Base-by-base conservation (phyloP, 73 alveolate genomes). In the Paramecium primaurelia region DNA sequence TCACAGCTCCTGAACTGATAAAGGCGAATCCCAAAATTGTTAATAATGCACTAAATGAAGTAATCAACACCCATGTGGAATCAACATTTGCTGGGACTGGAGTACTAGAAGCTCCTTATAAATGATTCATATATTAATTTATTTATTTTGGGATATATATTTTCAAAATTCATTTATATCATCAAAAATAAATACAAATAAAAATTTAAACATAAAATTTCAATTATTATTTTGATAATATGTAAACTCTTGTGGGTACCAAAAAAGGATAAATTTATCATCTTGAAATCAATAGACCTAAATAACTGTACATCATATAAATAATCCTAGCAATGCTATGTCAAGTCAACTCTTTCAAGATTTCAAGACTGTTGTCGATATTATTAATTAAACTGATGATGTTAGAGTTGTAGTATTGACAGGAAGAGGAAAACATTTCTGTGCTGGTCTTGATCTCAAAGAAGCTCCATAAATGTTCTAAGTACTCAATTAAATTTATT, bases 391-490 rank as follows among this genome's bases (percentile, higher is more conserved):
- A 45, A 20, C 28, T 22, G 91, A 80, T 26, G 97, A 95, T 83
- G 77, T 94, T 4, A 38, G 97, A 54, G 96, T 59, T 26, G 93
- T 96, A 40, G 94, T 96, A 11, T 51, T 96, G 25, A 93, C 95
- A 20, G 97, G 95, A 7, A 40, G 58, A 38, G 98, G 98, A 6
- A 93, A 96, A 68, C 95, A 85, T 44, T 96, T 96, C 86, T 93
- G 97, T 26, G 92, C 96, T 18, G 99, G 99, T 22, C 91, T 96
- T 2, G 99, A 96, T 75, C 25, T 93, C 16, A 80, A 80, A 80
- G 91, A 80, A 36, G 91, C 91, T 32, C 91, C 91, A 42, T 5
- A 42, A 80, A 45, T 80, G 75, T 80, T 80, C 49, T 22, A 80
- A 45, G 91, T 80, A 80, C 8, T n/a, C 49, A 45, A 3, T 12